Percentiles rank a stretch among this genome's conserved stretches.
These are phyloP conservation scores for Torulaspora franciscae DNA, from an alignment of 805 yeast genomes.

Conservation along the genomic window DNA sequence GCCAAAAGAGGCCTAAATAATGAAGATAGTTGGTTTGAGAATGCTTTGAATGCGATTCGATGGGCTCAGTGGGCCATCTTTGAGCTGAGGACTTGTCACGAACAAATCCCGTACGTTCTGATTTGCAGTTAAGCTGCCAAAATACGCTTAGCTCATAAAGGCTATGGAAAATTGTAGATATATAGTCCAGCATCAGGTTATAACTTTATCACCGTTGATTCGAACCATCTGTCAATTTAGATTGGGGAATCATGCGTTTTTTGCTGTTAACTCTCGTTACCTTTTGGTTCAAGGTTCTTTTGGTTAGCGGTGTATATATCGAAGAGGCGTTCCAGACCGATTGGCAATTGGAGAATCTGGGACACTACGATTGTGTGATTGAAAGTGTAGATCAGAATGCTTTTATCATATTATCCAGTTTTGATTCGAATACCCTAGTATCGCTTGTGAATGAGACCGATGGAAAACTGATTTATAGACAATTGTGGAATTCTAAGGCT, in stretches of 20 bases:
- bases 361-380: constrained; percentile 35
- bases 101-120: background rate
- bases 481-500: constrained; percentile 20
- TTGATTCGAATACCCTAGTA: constrained; percentile 23
- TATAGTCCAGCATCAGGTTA: background rate
- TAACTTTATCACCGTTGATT: background rate
- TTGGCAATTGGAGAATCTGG: constrained; percentile 49
- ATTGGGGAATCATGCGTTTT: background rate
- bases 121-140: background rate
- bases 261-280: constrained; percentile 1
- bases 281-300: constrained; percentile 2
- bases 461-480: constrained; percentile 37
- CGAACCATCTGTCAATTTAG: background rate
- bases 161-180: background rate
- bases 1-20: constrained; percentile 6
- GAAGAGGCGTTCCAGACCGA: constrained; percentile 55
- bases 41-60: constrained; percentile 4
- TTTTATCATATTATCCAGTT: constrained; percentile 29
- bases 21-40: constrained; percentile 6
- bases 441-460: constrained; percentile 36
- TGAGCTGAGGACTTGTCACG: background rate
- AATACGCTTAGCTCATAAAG: background rate
- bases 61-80: background rate
- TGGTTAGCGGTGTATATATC: constrained; percentile 35
- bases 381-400: constrained; percentile 14